Evolutionary conservation across 2,329 filamentous ascomycete species (phyloP).

Genomic region (Trichoderma koningii): DNA sequence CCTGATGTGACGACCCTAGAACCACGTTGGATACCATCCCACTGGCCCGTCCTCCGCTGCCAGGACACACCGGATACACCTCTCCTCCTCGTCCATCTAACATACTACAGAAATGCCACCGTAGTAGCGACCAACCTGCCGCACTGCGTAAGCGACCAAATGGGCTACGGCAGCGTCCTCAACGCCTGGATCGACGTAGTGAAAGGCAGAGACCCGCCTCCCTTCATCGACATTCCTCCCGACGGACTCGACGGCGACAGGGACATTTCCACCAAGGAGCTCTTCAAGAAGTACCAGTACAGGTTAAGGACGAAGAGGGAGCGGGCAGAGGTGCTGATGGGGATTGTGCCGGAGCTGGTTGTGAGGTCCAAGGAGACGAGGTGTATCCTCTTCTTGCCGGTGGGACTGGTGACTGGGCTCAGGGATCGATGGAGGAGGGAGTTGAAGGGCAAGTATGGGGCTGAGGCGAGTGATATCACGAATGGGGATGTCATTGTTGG

Average conservation of each 20-base stretch:
- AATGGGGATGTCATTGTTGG: slow-evolving; percentile 28
- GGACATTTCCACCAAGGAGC: slow-evolving; percentile 23
- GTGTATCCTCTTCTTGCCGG: slow-evolving; percentile 17
- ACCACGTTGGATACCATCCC: slow-evolving; percentile 11
- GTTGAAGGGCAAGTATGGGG: slow-evolving; percentile 16
- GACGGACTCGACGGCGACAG: slow-evolving; percentile 26
- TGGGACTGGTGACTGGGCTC: slow-evolving; percentile 9
- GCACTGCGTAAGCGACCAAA: slow-evolving; percentile 32
- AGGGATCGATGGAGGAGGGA: slow-evolving; percentile 24
- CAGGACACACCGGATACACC: slow-evolving; percentile 30
- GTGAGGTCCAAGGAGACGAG: slow-evolving; percentile 21
- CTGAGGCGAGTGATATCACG: slow-evolving; percentile 2
- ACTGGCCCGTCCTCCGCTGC: slow-evolving; percentile 29
- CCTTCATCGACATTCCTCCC: slow-evolving; percentile 26
- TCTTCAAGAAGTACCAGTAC: slow-evolving; percentile 25
- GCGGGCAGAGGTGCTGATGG: slow-evolving; percentile 11
- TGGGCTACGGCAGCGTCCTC: slow-evolving; percentile 31
- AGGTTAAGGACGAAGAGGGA: slow-evolving; percentile 16
- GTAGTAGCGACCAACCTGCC: slow-evolving; percentile 31
- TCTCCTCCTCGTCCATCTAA: slow-evolving; percentile 32
- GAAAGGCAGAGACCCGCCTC: slow-evolving; percentile 26
- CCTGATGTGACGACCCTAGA: slow-evolving; percentile 2
- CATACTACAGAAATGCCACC: slow-evolving; percentile 29
- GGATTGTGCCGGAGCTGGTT: slow-evolving; percentile 26
- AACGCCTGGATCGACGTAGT: slow-evolving; percentile 31